Conservation (phyloP, 208 protist species). For the Balamuthia mandrillaris region DNA sequence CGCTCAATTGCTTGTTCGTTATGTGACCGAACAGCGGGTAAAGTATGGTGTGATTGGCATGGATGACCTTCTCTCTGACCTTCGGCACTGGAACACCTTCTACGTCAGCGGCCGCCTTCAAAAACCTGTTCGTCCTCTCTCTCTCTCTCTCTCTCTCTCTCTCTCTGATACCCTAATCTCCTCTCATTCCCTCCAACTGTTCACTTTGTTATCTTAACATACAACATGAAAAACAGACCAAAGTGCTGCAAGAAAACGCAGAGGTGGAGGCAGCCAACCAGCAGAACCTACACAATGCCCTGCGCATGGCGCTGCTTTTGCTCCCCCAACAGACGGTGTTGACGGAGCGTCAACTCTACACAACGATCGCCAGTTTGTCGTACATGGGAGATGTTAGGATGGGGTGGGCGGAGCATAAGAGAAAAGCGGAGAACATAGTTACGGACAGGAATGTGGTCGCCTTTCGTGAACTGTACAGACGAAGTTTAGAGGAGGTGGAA, state of each 20-base stretch:
- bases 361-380: not conserved
- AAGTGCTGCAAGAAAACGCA: not conserved
- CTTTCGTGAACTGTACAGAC: not conserved
- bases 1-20: too few species aligned
- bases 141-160: not conserved
- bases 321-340: not conserved
- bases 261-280: not conserved
- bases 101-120: conserved; percentile 18
- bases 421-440: conserved; percentile 20
- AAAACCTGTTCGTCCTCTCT: not conserved
- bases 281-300: not conserved
- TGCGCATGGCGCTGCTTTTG: not conserved
- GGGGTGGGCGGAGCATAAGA: not conserved
- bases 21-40: not conserved
- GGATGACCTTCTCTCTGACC: conserved; percentile 14
- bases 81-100: not conserved
- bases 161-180: too few species aligned
- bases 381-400: conserved; percentile 16
- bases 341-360: not conserved
- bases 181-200: too few species aligned
- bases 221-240: too few species aligned
- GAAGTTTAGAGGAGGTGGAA: not conserved
- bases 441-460: conserved; percentile 17
- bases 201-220: not conserved
- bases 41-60: conserved; percentile 24